Base-by-base conservation (phyloP, 306 rosid genomes). In the Clitoria ternatea region DNA sequence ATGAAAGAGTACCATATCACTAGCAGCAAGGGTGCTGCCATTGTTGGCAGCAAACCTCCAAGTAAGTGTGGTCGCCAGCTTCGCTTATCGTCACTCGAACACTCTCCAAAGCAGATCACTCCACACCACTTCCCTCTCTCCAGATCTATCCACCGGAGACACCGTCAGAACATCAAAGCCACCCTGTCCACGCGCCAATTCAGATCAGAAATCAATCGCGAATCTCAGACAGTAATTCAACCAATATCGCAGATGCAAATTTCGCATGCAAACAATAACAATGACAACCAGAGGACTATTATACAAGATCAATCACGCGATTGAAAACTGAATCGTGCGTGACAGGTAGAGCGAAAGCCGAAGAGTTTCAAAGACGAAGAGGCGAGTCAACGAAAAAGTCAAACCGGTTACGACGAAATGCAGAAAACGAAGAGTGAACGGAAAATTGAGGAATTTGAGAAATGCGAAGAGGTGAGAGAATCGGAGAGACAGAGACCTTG, bases 41-140 rank as follows among this genome's bases (percentile, higher is more conserved):
- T 88, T 93, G 81, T 76, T 85, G 89, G 95, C 85, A 75, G 93
- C 73, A 45, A 61, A 73, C 84, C 97, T 84, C 97, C 97, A 87
- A 80, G 92, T 72, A 35, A 84, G 20, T 19, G 97, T 69, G 3
- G 95, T 73, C 19, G 98, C 90, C 98, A 94, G 85, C 79, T 87
- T 82, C 12, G 74, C 79, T 82, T 78, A 61, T 30, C 50, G 53
- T 73, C 50, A 64, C 22, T 27, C 13, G 49, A 67, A 82, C 64
- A 76, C 72, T 45, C 82, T 40, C 62, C 33, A n/a, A 70, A 63
- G 30, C 77, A 72, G 74, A 78, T 66, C 73, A 42, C 75, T 48
- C 39, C 70, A 72, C 78, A n/a, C 69, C 33, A 75, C 64, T 64
- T 70, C 79, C 66, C 75, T 75, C 73, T 83, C 83, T 79, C 82